Percentiles rank a stretch among this genome's conserved stretches.
These are phyloP conservation scores for Lophiotrema nucula DNA, from an alignment of 495 filamentous ascomycete species.

Conservation along the genomic window DNA sequence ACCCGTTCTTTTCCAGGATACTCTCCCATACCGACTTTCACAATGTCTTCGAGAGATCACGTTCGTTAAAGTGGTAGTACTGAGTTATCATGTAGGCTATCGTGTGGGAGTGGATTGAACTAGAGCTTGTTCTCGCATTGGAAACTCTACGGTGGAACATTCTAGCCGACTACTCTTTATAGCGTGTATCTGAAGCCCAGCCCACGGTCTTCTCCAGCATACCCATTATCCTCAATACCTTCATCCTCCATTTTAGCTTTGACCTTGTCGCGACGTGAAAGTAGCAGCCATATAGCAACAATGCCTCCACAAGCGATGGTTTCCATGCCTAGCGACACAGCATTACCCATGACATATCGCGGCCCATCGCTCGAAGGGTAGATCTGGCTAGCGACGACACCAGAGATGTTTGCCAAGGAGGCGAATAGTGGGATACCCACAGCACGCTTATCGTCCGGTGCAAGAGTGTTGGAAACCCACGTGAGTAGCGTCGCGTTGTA, in stretches of 20 bases:
- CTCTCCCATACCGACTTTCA: no score
- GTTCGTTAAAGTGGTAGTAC: no score
- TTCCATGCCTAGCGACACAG: constrained; percentile 19
- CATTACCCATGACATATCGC: constrained; percentile 33
- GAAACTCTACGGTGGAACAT: no score
- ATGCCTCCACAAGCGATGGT: constrained; percentile 11
- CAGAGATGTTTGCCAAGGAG: constrained; percentile 26
- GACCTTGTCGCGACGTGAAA: constrained; percentile 24
- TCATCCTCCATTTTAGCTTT: constrained; percentile 26
- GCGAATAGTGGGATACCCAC: constrained; percentile 18
- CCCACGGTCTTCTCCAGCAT: constrained; percentile 22
- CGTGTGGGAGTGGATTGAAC: no score
- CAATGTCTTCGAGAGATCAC: no score
- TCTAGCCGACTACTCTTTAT: no score
- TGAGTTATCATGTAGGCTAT: no score
- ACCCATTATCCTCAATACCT: constrained; percentile 25
- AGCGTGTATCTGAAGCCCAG: constrained; percentile 30
- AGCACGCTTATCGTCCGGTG: constrained; percentile 27
- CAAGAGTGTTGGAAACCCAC: constrained; percentile 24
- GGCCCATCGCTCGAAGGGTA: constrained; percentile 28
- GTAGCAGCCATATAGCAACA: constrained; percentile 12
- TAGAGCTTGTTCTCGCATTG: no score
- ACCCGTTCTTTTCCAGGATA: no score
- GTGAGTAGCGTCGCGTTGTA: not conserved
- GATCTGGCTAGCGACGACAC: constrained; percentile 26